phyloP scores from a whole-genome alignment of 306 rosid genomes.

The barrel medic (Medicago truncatula) region DNA sequence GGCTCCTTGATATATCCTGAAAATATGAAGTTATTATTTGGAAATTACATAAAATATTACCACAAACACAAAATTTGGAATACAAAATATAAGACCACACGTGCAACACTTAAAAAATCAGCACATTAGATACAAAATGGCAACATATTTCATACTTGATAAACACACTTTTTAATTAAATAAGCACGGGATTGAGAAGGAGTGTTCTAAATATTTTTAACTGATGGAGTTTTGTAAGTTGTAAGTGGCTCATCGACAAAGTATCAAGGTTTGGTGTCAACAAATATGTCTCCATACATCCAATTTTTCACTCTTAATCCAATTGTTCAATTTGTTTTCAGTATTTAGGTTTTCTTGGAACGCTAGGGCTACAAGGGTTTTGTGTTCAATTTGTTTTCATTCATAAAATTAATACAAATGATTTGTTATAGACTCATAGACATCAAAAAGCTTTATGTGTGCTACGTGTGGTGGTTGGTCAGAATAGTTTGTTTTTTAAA shows the following conservation, averaged over 20 bases:
- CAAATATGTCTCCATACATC: not conserved
- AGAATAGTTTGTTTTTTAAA: too few relatives aligned
- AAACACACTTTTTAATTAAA: slow-evolving; percentile 15
- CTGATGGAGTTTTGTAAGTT: not conserved
- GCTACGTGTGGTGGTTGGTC: too few relatives aligned
- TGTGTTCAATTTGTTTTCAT: slow-evolving; percentile 5
- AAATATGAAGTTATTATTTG: slow-evolving; percentile 32
- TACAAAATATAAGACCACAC: slow-evolving; percentile 1
- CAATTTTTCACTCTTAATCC: slow-evolving; percentile 6
- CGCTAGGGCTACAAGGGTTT: not conserved
- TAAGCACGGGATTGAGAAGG: slow-evolving; percentile 4
- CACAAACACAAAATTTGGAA: slow-evolving; percentile 26
- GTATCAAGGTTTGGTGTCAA: not conserved
- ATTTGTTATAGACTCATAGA: not conserved
- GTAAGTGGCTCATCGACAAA: not conserved
- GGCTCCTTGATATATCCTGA: slow-evolving; percentile 93
- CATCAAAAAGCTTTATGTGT: not conserved
- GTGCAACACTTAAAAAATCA: slow-evolving; percentile 12
- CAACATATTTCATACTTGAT: not conserved
- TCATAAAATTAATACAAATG: not conserved
- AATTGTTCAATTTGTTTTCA: not conserved
- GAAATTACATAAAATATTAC: slow-evolving; percentile 25
- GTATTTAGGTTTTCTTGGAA: slow-evolving; percentile 17
- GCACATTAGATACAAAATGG: slow-evolving; percentile 27
- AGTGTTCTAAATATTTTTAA: not conserved